Base-by-base conservation (phyloP, 441 rosid genomes). In the Flueggea neowawraea region DNA sequence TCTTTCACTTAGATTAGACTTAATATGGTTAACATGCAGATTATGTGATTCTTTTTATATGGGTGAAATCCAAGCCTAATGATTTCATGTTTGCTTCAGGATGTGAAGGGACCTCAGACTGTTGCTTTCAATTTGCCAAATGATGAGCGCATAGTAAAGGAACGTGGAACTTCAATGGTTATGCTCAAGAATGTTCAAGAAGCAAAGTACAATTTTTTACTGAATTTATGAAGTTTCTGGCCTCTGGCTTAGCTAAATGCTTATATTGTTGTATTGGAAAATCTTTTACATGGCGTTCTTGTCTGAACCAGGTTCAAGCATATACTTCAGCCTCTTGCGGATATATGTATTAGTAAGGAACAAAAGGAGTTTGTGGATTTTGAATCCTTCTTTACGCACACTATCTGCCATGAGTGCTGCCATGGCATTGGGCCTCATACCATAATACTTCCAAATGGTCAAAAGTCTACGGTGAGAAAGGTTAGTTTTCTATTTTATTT, bases 351-450 rank as follows among this genome's bases (percentile, higher is more conserved):
- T 57, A 56, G 79, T 55, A 76, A 80, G 69, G 94, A 91, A 73
- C 99, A 95, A 70, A 65, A 67, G 53, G 81, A 70, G 64, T 88
- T 87, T 60, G 94, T 95, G 55, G 99, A 95, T 82, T 95, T 95
- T 73, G 96, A 85, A 57, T 95, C 99, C 69, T 95, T 91, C 81
- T 95, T 95, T 69, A 91, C 96, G 51, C 97, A 86, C 75, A 84
- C 85, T 44, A 86, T 91, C 65, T 95, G 97, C 75, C 99, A 95
- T 65, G 99, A 95, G 67, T 91, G 97, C 79, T 87, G 94, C 81
- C 97, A 95, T 75, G 99, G 97, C 31, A 91, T 95, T 70, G 97
- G 99, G 45, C 97, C 99, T 36, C 99, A 89, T 80, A 81, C 86
- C 54, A 91, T 95, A 56, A 85, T 73, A 44, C 99, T 91, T 71